Evolutionary conservation across 257 asterid species (phyloP).

Genomic region (Nicotiana undulata): DNA sequence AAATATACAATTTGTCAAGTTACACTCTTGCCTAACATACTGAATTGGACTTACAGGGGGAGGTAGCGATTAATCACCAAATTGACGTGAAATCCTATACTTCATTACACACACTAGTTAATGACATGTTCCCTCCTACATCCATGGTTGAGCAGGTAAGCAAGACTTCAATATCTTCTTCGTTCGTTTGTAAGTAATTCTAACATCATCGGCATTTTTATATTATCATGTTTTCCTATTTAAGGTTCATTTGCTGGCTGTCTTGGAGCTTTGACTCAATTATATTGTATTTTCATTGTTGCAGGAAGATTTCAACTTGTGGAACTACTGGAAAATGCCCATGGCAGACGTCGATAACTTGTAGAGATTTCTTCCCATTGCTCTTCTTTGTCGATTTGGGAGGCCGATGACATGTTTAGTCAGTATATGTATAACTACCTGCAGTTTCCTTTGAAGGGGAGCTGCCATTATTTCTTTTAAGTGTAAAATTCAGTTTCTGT

Average conservation of each 20-base stretch:
- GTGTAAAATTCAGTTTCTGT: background rate
- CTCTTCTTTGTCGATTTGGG: background rate
- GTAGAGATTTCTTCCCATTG: slow-evolving; percentile 19
- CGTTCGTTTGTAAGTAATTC: background rate
- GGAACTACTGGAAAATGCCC: slow-evolving; percentile 95
- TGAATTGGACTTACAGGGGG: slow-evolving; percentile 54
- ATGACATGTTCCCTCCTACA: slow-evolving; percentile 98
- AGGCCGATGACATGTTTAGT: background rate
- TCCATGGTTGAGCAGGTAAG: slow-evolving; percentile 90
- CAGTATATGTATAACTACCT: background rate
- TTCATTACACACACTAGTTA: slow-evolving; percentile 81
- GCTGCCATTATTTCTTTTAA: background rate
- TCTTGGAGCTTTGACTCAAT: background rate
- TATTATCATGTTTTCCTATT: background rate
- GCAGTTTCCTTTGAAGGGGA: slow-evolving; percentile 3
- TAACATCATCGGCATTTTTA: background rate
- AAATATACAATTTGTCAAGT: background rate
- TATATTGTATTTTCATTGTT: background rate
- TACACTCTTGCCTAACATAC: background rate
- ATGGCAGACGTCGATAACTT: slow-evolving; percentile 51
- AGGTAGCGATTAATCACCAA: slow-evolving; percentile 92
- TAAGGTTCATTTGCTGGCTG: background rate
- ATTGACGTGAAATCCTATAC: slow-evolving; percentile 90
- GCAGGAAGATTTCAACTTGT: slow-evolving; percentile 84
- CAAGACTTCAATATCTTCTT: background rate